Evolutionary conservation across 176 grass and related monocot species (phyloP).

Genomic region (Musa troglodytarum): DNA sequence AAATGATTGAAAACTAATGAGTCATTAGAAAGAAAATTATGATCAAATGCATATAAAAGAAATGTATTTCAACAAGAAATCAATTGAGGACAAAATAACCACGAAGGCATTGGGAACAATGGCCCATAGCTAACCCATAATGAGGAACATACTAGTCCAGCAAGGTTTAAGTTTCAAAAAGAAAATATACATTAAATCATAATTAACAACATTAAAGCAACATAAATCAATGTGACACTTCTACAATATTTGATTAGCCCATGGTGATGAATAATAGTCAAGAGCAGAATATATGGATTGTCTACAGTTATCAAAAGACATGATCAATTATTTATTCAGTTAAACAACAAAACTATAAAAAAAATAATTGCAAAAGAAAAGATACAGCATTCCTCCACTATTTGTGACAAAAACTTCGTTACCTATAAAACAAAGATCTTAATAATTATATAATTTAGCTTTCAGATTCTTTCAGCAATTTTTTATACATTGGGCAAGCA

Average conservation of each 20-base stretch:
- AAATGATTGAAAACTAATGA: neutral
- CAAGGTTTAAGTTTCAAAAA: neutral
- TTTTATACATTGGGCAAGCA: too few relatives aligned
- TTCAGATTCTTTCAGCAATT: too few relatives aligned
- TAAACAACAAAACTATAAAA: too few relatives aligned
- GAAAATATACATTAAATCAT: neutral
- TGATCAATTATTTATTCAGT: too few relatives aligned
- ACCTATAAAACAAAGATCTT: too few relatives aligned
- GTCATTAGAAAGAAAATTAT: neutral
- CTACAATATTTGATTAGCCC: neutral
- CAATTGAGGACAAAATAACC: neutral
- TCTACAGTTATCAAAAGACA: too few relatives aligned
- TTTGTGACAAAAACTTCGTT: too few relatives aligned
- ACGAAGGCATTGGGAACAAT: neutral
- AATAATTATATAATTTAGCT: too few relatives aligned
- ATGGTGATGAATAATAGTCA: neutral
- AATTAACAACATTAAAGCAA: neutral
- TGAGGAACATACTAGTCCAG: neutral
- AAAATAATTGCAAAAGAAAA: too few relatives aligned
- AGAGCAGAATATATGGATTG: neutral
- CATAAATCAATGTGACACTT: neutral
- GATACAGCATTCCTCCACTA: too few relatives aligned
- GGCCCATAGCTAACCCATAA: neutral
- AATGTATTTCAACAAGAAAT: neutral
- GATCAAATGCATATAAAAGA: neutral